Evolutionary conservation across 768 basidiomycete genomes (phyloP).

Genomic region (Lentinus brumalis): DNA sequence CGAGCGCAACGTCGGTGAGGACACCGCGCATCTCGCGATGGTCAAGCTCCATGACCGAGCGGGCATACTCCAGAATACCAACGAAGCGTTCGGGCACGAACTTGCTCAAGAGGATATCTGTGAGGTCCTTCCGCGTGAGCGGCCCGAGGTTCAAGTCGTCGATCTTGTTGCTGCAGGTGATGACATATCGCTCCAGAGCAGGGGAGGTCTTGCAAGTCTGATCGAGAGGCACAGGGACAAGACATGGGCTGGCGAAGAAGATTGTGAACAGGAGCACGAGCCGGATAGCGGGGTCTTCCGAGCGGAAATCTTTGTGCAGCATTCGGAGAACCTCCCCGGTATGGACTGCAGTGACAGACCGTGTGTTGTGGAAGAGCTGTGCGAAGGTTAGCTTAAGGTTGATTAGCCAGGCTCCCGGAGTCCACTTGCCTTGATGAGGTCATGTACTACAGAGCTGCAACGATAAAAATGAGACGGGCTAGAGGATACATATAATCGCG

Average conservation of each 20-base stretch:
- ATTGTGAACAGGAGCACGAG: slow-evolving; percentile 74
- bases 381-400: background rate
- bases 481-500: slow-evolving; percentile 2
- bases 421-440: slow-evolving; percentile 61
- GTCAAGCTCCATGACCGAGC: slow-evolving; percentile 44
- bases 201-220: slow-evolving; percentile 27
- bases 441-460: slow-evolving; percentile 54
- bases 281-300: slow-evolving; percentile 58
- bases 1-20: slow-evolving; percentile 58
- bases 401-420: background rate
- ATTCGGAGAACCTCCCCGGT: slow-evolving; percentile 58
- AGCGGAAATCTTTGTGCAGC: slow-evolving; percentile 69
- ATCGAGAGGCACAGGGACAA: slow-evolving; percentile 24
- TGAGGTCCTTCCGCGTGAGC: slow-evolving; percentile 57
- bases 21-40: slow-evolving; percentile 45
- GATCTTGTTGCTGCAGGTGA: slow-evolving; percentile 44
- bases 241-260: slow-evolving; percentile 44
- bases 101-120: slow-evolving; percentile 65
- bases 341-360: slow-evolving; percentile 55
- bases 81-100: slow-evolving; percentile 62
- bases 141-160: slow-evolving; percentile 58
- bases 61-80: slow-evolving; percentile 54
- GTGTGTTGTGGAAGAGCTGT: slow-evolving; percentile 70
- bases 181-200: slow-evolving; percentile 8
- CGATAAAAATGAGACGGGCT: background rate